These are phyloP conservation scores for Colletotrichum australisinense DNA, from an alignment of 2,329 filamentous ascomycete species.

Conservation along the genomic window DNA sequence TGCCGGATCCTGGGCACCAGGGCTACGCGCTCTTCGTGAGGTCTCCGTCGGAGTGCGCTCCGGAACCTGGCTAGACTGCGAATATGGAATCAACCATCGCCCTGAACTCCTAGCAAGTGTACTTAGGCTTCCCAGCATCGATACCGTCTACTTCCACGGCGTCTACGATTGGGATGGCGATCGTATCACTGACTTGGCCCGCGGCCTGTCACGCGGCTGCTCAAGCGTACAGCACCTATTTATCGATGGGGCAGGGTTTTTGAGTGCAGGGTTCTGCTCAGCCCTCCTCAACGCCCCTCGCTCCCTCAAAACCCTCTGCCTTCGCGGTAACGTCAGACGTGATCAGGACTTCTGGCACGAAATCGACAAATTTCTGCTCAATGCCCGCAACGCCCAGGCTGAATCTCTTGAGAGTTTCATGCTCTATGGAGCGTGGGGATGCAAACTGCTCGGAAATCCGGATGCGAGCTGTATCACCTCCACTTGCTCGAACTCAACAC, in stretches of 20 bases:
- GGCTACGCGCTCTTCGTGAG: neutral
- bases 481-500: neutral
- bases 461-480: neutral
- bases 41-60: slow-evolving; percentile 3
- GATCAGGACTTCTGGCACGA: neutral
- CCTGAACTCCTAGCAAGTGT: neutral
- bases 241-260: neutral
- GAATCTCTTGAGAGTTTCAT: slow-evolving; percentile 7
- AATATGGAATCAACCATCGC: neutral
- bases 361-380: neutral
- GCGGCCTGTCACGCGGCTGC: neutral
- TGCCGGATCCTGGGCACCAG: neutral
- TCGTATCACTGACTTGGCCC: neutral
- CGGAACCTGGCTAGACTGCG: neutral
- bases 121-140: neutral
- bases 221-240: slow-evolving; percentile 3
- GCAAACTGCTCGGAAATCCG: neutral
- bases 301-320: neutral
- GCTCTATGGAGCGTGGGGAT: neutral
- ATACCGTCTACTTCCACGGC: slow-evolving; percentile 2
- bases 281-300: slow-evolving; percentile 2
- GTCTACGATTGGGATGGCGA: neutral
- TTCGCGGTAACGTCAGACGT: neutral
- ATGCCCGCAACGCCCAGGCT: neutral
- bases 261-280: neutral